A percentile compares a stretch with the other conserved stretches of the same genome.
phyloP scores from a whole-genome alignment of 1,284 basidiomycete species.

The Anthracocystis walkeri region DNA sequence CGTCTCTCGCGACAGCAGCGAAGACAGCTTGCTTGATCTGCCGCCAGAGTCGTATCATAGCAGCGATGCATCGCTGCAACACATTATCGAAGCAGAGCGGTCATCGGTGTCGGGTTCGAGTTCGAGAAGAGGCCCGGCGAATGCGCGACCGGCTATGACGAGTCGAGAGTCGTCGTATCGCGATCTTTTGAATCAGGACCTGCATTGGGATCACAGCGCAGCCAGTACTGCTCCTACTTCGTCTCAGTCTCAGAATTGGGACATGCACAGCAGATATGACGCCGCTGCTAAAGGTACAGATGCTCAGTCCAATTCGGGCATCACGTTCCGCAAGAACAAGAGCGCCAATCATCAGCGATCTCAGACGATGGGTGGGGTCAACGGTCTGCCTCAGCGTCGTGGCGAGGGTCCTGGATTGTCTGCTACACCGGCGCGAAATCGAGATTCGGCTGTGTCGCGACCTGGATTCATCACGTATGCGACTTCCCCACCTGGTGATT shows the following conservation, averaged over 20 bases:
- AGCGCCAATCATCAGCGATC: slow-evolving; percentile 39
- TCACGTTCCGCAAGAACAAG: slow-evolving; percentile 48
- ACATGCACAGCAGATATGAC: slow-evolving; percentile 13
- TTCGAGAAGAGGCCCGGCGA: slow-evolving; percentile 8
- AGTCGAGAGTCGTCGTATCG: slow-evolving; percentile 39
- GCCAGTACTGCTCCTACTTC: slow-evolving; percentile 48
- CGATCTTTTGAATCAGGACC: slow-evolving; percentile 25
- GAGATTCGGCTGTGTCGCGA: slow-evolving; percentile 14
- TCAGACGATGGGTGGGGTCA: slow-evolving; percentile 29
- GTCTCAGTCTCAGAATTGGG: slow-evolving; percentile 37
- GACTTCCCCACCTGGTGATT: slow-evolving; percentile 34
- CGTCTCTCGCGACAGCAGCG: slow-evolving; percentile 38
- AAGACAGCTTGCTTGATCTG: slow-evolving; percentile 46
- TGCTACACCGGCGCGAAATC: slow-evolving; percentile 35
- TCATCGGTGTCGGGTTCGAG: slow-evolving; percentile 30
- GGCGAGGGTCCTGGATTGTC: slow-evolving; percentile 29
- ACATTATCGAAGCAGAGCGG: slow-evolving; percentile 12
- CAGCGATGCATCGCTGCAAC: slow-evolving; percentile 38
- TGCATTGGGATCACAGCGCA: slow-evolving; percentile 34
- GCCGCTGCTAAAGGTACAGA: slow-evolving; percentile 2
- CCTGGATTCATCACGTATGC: slow-evolving; percentile 43
- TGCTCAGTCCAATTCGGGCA: slow-evolving; percentile 25
- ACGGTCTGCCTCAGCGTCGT: slow-evolving; percentile 17
- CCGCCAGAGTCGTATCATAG: slow-evolving; percentile 49
- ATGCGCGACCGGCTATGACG: slow-evolving; percentile 8